phyloP scores from a whole-genome alignment of 108 stramenopile species.

The Nitzschia sp. region DNA sequence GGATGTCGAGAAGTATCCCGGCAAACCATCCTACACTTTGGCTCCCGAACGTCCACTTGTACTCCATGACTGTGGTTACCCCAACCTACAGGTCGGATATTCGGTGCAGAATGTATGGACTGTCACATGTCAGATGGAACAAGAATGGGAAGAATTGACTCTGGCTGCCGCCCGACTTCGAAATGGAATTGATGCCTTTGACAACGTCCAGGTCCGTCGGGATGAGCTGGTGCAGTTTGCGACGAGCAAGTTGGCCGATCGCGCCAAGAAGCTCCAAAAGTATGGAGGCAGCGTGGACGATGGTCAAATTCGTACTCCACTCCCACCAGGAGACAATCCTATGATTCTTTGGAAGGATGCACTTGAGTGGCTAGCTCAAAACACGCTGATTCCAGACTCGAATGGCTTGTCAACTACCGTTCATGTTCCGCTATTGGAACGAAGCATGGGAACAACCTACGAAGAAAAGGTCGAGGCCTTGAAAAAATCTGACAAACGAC shows the following conservation, averaged over 20 bases:
- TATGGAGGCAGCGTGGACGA: not conserved
- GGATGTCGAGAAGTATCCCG: conserved; percentile 78
- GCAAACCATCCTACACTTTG: conserved; percentile 93
- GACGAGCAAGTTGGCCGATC: conserved; percentile 43
- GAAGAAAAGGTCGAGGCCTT: conserved; percentile 83
- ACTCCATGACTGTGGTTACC: conserved; percentile 87
- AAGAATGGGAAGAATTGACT: conserved; percentile 69
- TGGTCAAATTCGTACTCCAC: not conserved
- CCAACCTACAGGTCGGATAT: conserved; percentile 61
- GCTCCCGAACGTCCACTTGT: conserved; percentile 89
- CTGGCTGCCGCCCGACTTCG: conserved; percentile 69
- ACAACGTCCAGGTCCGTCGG: conserved; percentile 39
- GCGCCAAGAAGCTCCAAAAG: conserved; percentile 42
- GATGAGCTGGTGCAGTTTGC: conserved; percentile 58
- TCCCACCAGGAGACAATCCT: not conserved
- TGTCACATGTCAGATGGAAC: conserved; percentile 61
- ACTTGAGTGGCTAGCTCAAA: conserved; percentile 31
- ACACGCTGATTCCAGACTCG: conserved; percentile 31
- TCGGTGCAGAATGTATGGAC: conserved; percentile 75
- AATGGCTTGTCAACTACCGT: conserved; percentile 48
- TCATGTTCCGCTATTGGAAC: conserved; percentile 68
- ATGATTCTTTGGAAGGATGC: conserved; percentile 46
- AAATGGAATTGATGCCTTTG: conserved; percentile 58
- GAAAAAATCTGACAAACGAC: conserved; percentile 48
- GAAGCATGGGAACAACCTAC: conserved; percentile 78